Base-by-base conservation (phyloP, 2,329 filamentous ascomycete species). In the Penicillium thymicola region DNA sequence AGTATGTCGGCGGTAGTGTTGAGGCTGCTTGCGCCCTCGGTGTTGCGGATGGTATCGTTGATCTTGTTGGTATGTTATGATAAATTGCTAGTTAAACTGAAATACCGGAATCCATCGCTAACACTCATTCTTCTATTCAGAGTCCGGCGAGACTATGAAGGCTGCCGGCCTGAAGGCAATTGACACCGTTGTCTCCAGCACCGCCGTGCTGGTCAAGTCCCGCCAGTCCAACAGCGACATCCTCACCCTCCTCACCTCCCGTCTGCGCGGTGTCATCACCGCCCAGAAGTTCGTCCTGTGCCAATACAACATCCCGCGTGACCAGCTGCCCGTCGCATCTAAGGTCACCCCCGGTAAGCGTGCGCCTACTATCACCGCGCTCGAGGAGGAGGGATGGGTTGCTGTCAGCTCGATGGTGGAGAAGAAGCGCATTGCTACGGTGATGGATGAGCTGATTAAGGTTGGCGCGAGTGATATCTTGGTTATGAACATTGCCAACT, bases 121-220 rank as follows among this genome's bases (percentile, higher is more conserved):
- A 66, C 21, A 21, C 45, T 2, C 11, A 25, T 18, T 28, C 27
- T 18, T 10, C 21, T 14, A 0, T 28, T 2, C 65, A 94, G 93
- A 99, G 81, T 97, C 94, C 21, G 94, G 94, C 55, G 93, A 97
- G 77, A 99, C 94, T 0, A 99, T 99, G 94, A 89, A 90, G 70
- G 94, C 93, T 21, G 93, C 93, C 42, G 94, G 94, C 25, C 83
- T 99, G 49, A 92, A 92, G 77, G 88, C 93, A 55, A 97, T 97
- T 67, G 92, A 94, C 67, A 99, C 94, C 2, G 92, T 99, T 27
- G 83, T 97, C 50, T 87, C 91, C 55, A 92, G 89, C 54, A 90
- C 88, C 18, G 92, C 94, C 32, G 88, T 97, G 46, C 83, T 99
- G 57, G 92, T 99, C 80, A 93, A 93, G 79, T 96, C 92, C 41